Evolutionary conservation across 768 basidiomycete species (phyloP), one percentile per base, ranked within the genome.

Genomic region (Amyloporia xantha): DNA sequence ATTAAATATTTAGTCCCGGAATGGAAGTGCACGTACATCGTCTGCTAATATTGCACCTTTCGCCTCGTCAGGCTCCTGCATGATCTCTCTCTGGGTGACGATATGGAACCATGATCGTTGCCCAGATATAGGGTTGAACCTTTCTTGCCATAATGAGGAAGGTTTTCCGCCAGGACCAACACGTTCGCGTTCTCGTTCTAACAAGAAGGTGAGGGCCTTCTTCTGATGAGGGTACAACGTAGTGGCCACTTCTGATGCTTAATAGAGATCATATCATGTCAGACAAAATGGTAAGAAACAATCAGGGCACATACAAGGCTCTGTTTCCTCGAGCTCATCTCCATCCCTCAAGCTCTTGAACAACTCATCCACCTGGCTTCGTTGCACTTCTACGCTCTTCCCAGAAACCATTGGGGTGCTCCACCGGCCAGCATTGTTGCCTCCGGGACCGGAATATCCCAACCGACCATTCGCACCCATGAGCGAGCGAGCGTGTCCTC

Each of bases 161-260:
- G 75, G 78, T 52, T 67, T 76, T 56, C 86, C 88, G 66, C 79
- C 75, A 38, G 67, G 57, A 27, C 67, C 63, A 52, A 51, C 46
- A 12, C 69, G 74, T 66, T 91, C 88, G 53, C 81, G 76, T 65
- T 88, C 84, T 62, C 96, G 79, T 60, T 96, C 91, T 17, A 97
- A 74, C 43, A 99, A 72, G 68, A 99, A 99, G 1, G 95, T 92
- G 17, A 99, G 74, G 20, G 95, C 96, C 66, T 95, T 95, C 70
- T 93, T 95, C 70, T 99, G 96, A 73, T 99, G 96, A 17, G 95
- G 91, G 68, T 98, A 99, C 6, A 99, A 72, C 41, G 70, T 75
- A 19, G 96, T 96, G 30, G 84, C 86, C 47, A 99, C 80, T 58
- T 86, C 82, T 46, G 73, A 60, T 43, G 69, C 86, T 87, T 24